phyloP scores from a whole-genome alignment of 371 early-diverging fungal genomes.

The Rhizomucor pusillus region DNA sequence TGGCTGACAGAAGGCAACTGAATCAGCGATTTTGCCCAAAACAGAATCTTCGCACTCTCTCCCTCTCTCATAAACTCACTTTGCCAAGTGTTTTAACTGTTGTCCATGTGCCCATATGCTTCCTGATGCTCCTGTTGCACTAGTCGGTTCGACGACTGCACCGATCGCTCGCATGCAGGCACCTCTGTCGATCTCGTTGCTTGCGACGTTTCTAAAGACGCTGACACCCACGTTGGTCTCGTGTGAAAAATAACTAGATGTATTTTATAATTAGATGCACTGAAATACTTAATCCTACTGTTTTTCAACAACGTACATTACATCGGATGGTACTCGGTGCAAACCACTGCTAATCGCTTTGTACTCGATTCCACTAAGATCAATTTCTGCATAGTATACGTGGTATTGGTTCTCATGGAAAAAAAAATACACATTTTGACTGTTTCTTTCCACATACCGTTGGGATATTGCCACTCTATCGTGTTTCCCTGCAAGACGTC shows the following conservation, averaged over 20 bases:
- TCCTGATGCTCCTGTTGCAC: slow-evolving; percentile 44
- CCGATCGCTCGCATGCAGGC: slow-evolving; percentile 60
- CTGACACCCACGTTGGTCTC: slow-evolving; percentile 46
- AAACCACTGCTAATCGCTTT: slow-evolving; percentile 63
- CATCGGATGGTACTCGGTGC: slow-evolving; percentile 50
- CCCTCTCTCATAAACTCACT: neutral
- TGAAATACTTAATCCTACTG: neutral
- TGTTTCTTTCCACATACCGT: slow-evolving; percentile 19
- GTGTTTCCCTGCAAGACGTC: slow-evolving; percentile 57
- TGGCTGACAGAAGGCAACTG: no score
- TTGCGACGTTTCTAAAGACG: slow-evolving; percentile 46
- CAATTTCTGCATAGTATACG: slow-evolving; percentile 33
- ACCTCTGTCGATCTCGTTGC: slow-evolving; percentile 36
- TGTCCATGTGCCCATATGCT: slow-evolving; percentile 49
- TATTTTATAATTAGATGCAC: neutral
- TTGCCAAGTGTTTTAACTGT: slow-evolving; percentile 25
- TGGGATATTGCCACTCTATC: slow-evolving; percentile 59
- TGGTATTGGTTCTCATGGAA: neutral
- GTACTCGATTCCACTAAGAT: slow-evolving; percentile 55
- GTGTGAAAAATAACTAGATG: slow-evolving; percentile 50
- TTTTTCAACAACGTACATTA: slow-evolving; percentile 39
- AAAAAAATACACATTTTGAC: neutral
- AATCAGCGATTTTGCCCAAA: neutral
- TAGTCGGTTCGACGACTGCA: slow-evolving; percentile 45
- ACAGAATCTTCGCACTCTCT: neutral